Base-by-base conservation (phyloP, 352 stramenopile species). In the Blastocystis sp. region DNA sequence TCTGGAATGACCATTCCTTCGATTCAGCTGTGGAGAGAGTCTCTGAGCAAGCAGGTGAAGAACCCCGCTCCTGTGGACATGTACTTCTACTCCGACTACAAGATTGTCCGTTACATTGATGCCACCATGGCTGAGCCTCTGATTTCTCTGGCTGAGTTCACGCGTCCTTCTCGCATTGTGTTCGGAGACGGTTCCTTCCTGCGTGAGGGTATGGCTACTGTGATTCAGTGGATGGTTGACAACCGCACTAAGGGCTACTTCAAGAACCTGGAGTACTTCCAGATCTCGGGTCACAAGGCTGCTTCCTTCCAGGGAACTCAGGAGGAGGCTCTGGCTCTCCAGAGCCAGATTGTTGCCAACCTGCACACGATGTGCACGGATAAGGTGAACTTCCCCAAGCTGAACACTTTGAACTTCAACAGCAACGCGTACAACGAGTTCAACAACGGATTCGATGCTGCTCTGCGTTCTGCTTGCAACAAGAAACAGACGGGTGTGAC, bases 311-410 rank as follows among this genome's bases (percentile, higher is more conserved):
- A 51, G 16, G 53, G 11, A 21, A 51, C 29, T 46, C 38, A 24
- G 6, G n/a, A 16, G 29, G 32, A 69, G 18, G 29, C 32, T 51
- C 4, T 36, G 18, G 36, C 29, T 51, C 24, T 49, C 7, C 18
- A 6, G 18, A 49, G 1, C 7, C 16, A 73, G 21, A 73, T 73
- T 40, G 36, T 73, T 24, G 21, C 63, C 18, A 73, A 51, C 29
- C 29, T 73, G 2, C 3, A 73, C 21, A 73, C 24, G 6, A 73
- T 73, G 32, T 73, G 63, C 44, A 51, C 24, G 18, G 63, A 73
- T 73, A 51, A 73, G 63, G 63, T 27, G 1, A 73, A 73, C 44
- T 73, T 73, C 63, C 63, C 63, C 21, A 24, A 73, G 8, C 34
- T 73, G 63, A 51, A 46, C 7, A 4, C 2, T 1, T 21, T 73